Conservation (phyloP, 495 filamentous ascomycete species). For the Clohesyomyces aquaticus region DNA sequence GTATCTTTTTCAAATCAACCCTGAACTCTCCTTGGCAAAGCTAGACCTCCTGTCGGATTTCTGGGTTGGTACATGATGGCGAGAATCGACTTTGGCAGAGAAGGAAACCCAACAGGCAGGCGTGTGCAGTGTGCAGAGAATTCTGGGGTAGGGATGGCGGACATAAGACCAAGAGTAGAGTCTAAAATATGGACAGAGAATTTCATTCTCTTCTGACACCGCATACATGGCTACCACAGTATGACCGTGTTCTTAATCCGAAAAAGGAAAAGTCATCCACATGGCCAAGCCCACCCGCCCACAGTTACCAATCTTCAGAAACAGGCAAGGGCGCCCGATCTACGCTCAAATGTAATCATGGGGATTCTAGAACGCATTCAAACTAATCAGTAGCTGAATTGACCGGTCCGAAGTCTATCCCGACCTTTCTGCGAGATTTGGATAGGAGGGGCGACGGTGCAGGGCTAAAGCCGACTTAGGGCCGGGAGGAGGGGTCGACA, state of each 20-base stretch:
- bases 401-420: neutral
- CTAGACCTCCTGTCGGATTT: too few species aligned
- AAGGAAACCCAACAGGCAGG: too few species aligned
- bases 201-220: too few species aligned
- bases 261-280: constrained; percentile 24
- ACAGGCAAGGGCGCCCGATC: neutral
- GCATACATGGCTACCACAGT: too few species aligned
- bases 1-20: too few species aligned
- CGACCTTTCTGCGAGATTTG: neutral
- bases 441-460: neutral
- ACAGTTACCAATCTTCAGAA: neutral
- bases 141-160: too few species aligned
- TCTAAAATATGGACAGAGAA: too few species aligned
- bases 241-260: constrained; percentile 13
- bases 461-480: neutral
- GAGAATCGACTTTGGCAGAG: too few species aligned
- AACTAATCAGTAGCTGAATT: neutral
- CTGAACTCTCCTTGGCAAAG: too few species aligned
- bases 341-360: neutral
- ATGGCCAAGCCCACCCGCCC: neutral
- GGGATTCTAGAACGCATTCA: neutral
- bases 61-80: too few species aligned
- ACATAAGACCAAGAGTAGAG: too few species aligned
- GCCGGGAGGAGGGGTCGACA: neutral
- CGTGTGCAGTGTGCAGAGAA: too few species aligned